These are phyloP conservation scores for Annulohypoxylon nitens DNA, from an alignment of 495 filamentous ascomycete genomes.

Conservation along the genomic window DNA sequence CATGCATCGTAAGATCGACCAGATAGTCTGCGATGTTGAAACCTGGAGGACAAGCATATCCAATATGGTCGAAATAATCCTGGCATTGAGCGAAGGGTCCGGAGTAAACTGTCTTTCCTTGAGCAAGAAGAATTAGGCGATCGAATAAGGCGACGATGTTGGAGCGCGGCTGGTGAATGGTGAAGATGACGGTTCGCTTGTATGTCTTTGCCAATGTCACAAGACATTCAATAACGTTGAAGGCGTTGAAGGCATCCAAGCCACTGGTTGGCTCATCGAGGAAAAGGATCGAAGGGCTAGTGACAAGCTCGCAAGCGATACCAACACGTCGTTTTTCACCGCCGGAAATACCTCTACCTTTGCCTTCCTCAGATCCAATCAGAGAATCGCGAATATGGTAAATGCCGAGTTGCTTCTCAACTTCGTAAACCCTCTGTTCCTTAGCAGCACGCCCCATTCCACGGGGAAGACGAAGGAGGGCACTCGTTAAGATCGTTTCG, in stretches of 20 bases:
- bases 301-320: slow-evolving; percentile 97
- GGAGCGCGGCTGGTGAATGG: slow-evolving; percentile 98
- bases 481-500: slow-evolving; percentile 96
- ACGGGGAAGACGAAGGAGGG: slow-evolving; percentile 85
- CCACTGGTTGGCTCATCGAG: slow-evolving; percentile 97
- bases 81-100: slow-evolving; percentile 92
- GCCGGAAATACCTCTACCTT: slow-evolving; percentile 93
- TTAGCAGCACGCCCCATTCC: slow-evolving; percentile 91
- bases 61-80: slow-evolving; percentile 89
- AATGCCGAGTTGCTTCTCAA: slow-evolving; percentile 95
- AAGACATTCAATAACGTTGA: slow-evolving; percentile 96
- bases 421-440: slow-evolving; percentile 89
- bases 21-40: slow-evolving; percentile 99
- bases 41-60: slow-evolving; percentile 91
- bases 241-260: slow-evolving; percentile 94
- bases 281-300: slow-evolving; percentile 96
- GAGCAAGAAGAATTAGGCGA: slow-evolving; percentile 87
- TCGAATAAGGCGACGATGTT: slow-evolving; percentile 99
- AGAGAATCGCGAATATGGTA: slow-evolving; percentile 90
- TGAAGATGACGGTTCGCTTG: slow-evolving; percentile 96
- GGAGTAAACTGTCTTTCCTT: slow-evolving; percentile 92
- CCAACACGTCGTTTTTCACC: slow-evolving; percentile 96
- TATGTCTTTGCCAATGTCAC: slow-evolving; percentile 96
- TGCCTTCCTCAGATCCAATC: slow-evolving; percentile 98
- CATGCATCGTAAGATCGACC: slow-evolving; percentile 98